phyloP scores from a whole-genome alignment of 176 grass and related monocot species.

The Ensete glaucum region DNA sequence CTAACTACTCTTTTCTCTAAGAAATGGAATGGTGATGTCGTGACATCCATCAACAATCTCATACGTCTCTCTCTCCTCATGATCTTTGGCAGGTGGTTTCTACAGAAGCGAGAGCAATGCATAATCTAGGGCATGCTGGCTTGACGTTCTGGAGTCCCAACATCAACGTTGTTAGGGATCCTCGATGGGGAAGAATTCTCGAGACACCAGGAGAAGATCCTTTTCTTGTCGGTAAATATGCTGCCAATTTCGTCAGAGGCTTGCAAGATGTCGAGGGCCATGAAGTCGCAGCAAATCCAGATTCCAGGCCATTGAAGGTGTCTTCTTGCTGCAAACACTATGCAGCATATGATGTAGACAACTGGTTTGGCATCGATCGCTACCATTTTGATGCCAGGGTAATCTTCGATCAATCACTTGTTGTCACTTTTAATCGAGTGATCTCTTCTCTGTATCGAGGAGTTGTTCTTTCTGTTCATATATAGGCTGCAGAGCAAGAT shows the following conservation, averaged over 20 bases:
- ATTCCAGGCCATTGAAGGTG: neutral
- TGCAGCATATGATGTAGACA: slow-evolving; percentile 3
- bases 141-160: slow-evolving; percentile 7
- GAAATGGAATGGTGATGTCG: neutral
- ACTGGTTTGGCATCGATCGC: neutral
- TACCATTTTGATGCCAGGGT: neutral
- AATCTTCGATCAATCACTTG: neutral
- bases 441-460: neutral
- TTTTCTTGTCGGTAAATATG: neutral
- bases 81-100: neutral
- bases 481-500: neutral
- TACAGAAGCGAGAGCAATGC: neutral
- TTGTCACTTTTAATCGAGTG: neutral
- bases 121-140: neutral
- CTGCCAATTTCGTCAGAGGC: neutral
- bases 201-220: slow-evolving; percentile 10
- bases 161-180: slow-evolving; percentile 1
- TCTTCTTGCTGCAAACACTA: slow-evolving; percentile 3
- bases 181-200: neutral
- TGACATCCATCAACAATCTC: neutral
- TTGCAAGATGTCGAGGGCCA: slow-evolving; percentile 2
- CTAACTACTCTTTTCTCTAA: neutral
- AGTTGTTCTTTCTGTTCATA: neutral
- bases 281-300: neutral
- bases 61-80: neutral